Evolutionary conservation across 2,329 filamentous ascomycete genomes (phyloP).

Genomic region (Bipolaris bicolor): DNA sequence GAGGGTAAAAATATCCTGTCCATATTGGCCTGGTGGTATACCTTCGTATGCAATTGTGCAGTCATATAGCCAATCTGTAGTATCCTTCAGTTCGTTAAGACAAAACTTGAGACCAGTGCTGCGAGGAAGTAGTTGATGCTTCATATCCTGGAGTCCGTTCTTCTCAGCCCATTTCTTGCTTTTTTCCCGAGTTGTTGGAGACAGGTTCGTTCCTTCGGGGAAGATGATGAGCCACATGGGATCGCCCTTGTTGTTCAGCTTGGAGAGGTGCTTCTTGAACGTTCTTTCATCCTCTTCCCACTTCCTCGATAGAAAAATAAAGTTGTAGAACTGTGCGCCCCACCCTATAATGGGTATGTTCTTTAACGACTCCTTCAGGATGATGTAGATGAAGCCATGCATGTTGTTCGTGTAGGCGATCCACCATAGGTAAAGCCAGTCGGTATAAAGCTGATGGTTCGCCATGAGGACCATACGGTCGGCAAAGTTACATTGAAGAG

Average conservation of each 20-base stretch:
- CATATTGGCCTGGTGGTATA: constrained; percentile 72
- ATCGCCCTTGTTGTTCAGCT: constrained; percentile 71
- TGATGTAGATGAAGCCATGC: constrained; percentile 88
- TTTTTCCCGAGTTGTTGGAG: constrained; percentile 70
- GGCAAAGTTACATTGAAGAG: constrained; percentile 78
- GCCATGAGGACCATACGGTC: constrained; percentile 83
- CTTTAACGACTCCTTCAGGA: constrained; percentile 85
- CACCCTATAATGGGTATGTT: constrained; percentile 79
- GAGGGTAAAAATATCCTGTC: constrained; percentile 89
- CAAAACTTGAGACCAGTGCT: constrained; percentile 84
- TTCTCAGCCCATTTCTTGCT: constrained; percentile 80
- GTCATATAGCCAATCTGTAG: constrained; percentile 84
- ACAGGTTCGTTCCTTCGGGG: constrained; percentile 85
- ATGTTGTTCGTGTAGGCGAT: constrained; percentile 83
- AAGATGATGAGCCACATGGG: constrained; percentile 93
- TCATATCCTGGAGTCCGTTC: constrained; percentile 71
- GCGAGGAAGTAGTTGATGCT: constrained; percentile 77
- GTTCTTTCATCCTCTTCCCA: constrained; percentile 80
- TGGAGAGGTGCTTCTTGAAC: constrained; percentile 74
- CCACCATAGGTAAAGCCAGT: constrained; percentile 95
- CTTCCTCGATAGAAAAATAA: constrained; percentile 90
- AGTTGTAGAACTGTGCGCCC: constrained; percentile 85
- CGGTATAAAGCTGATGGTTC: constrained; percentile 87
- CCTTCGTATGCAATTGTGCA: constrained; percentile 97
- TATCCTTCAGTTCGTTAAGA: constrained; percentile 73